Evolutionary conservation across 2,329 filamentous ascomycete genomes (phyloP).

Genomic region (Purpureocillium lavendulum): DNA sequence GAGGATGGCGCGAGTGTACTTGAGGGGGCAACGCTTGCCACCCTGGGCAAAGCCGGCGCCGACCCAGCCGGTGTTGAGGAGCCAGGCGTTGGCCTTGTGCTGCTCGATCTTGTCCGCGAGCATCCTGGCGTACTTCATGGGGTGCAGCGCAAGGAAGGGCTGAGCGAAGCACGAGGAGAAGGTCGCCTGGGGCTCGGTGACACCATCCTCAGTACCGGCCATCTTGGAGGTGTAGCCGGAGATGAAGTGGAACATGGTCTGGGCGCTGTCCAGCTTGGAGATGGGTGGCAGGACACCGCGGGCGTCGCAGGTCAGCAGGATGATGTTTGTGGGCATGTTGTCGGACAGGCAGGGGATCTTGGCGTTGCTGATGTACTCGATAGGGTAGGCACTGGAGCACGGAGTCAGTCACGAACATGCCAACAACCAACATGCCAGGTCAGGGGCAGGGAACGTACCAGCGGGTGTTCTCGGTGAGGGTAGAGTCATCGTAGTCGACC

Average conservation of each 20-base stretch:
- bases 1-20: slow-evolving; percentile 97
- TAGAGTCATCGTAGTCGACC: slow-evolving; percentile 93
- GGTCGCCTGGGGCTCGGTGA: slow-evolving; percentile 94
- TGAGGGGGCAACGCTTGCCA: slow-evolving; percentile 93
- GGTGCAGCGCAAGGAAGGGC: slow-evolving; percentile 96
- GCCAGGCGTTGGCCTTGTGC: slow-evolving; percentile 94
- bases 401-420: slow-evolving; percentile 12
- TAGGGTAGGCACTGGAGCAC: slow-evolving; percentile 68
- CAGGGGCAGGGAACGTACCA: slow-evolving; percentile 34
- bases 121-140: slow-evolving; percentile 99
- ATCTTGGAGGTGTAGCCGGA: slow-evolving; percentile 99
- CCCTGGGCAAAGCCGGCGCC: slow-evolving; percentile 84
- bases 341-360: slow-evolving; percentile 92
- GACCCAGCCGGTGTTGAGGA: slow-evolving; percentile 97
- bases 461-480: slow-evolving; percentile 95
- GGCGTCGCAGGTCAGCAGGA: slow-evolving; percentile 95
- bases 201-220: slow-evolving; percentile 95
- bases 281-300: slow-evolving; percentile 96
- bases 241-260: slow-evolving; percentile 99
- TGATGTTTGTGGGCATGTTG: slow-evolving; percentile 92
- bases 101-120: slow-evolving; percentile 94
- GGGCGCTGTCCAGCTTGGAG: slow-evolving; percentile 87
- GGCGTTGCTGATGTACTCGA: slow-evolving; percentile 97
- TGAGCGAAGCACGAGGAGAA: slow-evolving; percentile 99
- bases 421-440: too few species aligned